Evolutionary conservation across 345 rosid genomes (phyloP).

Genomic region (Laguncularia racemosa): DNA sequence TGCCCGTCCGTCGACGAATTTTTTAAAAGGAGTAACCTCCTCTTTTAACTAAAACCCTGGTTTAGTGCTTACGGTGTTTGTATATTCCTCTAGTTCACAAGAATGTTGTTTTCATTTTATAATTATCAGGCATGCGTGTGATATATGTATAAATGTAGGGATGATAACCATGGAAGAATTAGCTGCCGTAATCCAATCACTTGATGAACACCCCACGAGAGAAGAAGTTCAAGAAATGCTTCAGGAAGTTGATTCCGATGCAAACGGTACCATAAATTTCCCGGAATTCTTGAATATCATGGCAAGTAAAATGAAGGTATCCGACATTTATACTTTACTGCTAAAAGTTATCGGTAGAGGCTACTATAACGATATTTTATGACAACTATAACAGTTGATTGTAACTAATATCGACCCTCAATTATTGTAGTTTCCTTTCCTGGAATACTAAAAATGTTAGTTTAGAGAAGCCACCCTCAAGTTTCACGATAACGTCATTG

Average conservation of each 20-base stretch:
- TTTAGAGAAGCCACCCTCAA: background rate
- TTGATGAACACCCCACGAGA: conserved; percentile 35
- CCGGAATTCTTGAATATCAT: conserved; percentile 37
- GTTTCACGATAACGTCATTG: background rate
- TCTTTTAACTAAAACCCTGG: too few relatives aligned
- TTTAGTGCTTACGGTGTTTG: too few relatives aligned
- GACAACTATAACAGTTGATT: too few relatives aligned
- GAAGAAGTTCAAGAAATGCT: conserved; percentile 47
- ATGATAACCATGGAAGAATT: conserved; percentile 39
- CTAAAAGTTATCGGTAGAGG: too few relatives aligned
- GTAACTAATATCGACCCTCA: background rate
- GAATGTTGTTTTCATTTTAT: background rate
- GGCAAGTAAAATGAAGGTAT: conserved; percentile 42
- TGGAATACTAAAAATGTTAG: background rate
- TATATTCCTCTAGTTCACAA: too few relatives aligned
- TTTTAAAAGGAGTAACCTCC: too few relatives aligned
- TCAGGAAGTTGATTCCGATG: conserved; percentile 29
- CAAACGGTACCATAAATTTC: conserved; percentile 27
- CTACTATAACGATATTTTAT: too few relatives aligned
- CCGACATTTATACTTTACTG: too few relatives aligned
- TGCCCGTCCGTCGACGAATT: too few relatives aligned
- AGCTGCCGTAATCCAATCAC: conserved; percentile 22
- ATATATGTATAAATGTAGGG: conserved; percentile 19
- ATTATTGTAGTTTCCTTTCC: background rate
- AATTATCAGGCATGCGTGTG: background rate